Base-by-base conservation (phyloP, 164 flowering plant genomes). In the Akebia trifoliata region DNA sequence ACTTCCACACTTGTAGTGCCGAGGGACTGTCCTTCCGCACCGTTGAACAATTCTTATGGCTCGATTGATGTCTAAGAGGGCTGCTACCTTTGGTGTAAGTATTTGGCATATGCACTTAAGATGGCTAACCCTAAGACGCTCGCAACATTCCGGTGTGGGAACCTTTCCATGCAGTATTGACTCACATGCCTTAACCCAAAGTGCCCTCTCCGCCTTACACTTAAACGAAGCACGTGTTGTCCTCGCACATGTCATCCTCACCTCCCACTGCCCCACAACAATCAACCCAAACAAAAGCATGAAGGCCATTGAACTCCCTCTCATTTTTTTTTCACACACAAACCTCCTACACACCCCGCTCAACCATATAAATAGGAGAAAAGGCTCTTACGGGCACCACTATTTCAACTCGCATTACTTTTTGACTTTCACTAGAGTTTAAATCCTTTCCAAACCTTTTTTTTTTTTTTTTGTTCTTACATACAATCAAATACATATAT, bases 1-100 rank as follows among this genome's bases (percentile, higher is more conserved):
- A 73, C 71, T 73, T 25, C 78, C 74, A 60, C 78, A 72, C 60
- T 70, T 70, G 69, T 46, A 76, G 69, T 76, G 71, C 8, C 71
- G 70, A 54, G 74, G 77, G 15, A 76, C 75, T n/a, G 22, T 60
- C 26, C 77, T 45, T 12, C 80, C 77, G 18, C 80, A 76, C 6
- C 71, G 69, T 54, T 76, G 59, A 37, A 76, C 30, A 40, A 73
- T 55, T 5, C 56, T 45, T 0, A 70, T 54, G 49, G 66, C 67
- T 4, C 64, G 64, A 9, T 62, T 51, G 37, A 65, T 8, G 24
- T 70, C 67, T 15, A 76, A 29, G 15, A 65, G 56, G 15, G 77
- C 62, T 3, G 64, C 71, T 60, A 76, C 7, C 42, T 53, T 54
- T 1, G 75, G 76, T 2, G 77, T 76, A 26, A 73, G 14, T 0